phyloP scores from a whole-genome alignment of 805 yeast species.

The Teunomyces gatunensis region DNA sequence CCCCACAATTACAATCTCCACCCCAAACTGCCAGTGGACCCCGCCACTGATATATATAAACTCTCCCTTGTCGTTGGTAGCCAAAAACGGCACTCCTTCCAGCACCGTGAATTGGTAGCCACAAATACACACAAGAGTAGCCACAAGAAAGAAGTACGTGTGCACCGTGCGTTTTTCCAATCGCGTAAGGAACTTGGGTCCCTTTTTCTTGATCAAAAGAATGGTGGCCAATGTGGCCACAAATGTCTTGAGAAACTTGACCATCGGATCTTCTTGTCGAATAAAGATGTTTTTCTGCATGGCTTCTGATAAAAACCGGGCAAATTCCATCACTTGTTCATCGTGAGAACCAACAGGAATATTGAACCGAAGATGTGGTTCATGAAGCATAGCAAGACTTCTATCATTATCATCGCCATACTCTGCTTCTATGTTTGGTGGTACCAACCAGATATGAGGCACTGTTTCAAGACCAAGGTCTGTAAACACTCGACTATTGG shows the following conservation, averaged over 20 bases:
- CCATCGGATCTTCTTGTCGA: constrained; percentile 37
- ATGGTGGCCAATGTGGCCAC: constrained; percentile 43
- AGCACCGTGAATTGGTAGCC: constrained; percentile 67
- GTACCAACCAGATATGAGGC: constrained; percentile 69
- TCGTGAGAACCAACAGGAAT: constrained; percentile 33
- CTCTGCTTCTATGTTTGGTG: constrained; percentile 38
- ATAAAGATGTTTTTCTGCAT: constrained; percentile 44
- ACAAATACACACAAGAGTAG: constrained; percentile 47
- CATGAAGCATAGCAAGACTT: constrained; percentile 19
- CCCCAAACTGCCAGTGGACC: constrained; percentile 64
- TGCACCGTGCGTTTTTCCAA: constrained; percentile 22
- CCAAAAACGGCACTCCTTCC: constrained; percentile 60
- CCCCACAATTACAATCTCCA: constrained; percentile 57
- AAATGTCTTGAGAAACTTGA: constrained; percentile 47
- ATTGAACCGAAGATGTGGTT: constrained; percentile 32
- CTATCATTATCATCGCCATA: constrained; percentile 22
- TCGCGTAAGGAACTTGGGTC: constrained; percentile 23
- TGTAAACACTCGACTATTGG: constrained; percentile 41
- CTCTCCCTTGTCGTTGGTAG: constrained; percentile 48
- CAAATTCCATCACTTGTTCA: constrained; percentile 47
- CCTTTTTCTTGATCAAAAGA: constrained; percentile 48
- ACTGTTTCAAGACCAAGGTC: constrained; percentile 46
- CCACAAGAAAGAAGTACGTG: constrained; percentile 33
- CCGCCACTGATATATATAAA: constrained; percentile 65
- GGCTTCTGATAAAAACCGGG: constrained; percentile 49